phyloP scores from a whole-genome alignment of 164 flowering plant genomes.

The Sedum album region DNA sequence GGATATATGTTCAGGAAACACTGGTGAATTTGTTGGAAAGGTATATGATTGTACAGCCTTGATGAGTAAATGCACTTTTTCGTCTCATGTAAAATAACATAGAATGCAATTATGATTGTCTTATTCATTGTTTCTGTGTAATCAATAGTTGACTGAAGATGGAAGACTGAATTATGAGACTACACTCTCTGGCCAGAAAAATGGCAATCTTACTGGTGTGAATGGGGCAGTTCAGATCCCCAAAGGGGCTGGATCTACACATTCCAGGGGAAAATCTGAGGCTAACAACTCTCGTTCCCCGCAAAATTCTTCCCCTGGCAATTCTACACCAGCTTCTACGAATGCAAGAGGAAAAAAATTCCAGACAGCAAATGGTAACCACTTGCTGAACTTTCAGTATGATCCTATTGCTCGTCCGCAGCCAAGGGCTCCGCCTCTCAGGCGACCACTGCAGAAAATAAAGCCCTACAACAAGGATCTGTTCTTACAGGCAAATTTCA shows the following conservation, averaged over 20 bases:
- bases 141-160: constrained; percentile 30
- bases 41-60: too few relatives aligned
- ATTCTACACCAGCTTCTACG: constrained; percentile 20
- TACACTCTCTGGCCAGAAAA: constrained; percentile 18
- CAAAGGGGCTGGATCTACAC: constrained; percentile 21
- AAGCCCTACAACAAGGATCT: constrained; percentile 89
- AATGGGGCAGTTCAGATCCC: constrained; percentile 17
- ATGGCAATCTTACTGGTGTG: constrained; percentile 15
- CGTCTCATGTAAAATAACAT: too few relatives aligned
- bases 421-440: constrained; percentile 53
- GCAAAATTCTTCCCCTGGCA: constrained; percentile 20
- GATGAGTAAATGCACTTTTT: too few relatives aligned
- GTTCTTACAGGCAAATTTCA: constrained; percentile 91
- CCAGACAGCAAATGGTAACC: constrained; percentile 59
- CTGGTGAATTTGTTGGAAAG: constrained; percentile 51
- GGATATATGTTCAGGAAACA: constrained; percentile 28
- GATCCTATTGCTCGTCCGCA: constrained; percentile 70
- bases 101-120: too few relatives aligned
- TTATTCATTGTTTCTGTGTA: neutral
- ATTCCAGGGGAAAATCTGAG: constrained; percentile 25
- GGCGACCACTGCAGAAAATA: constrained; percentile 47
- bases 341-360: constrained; percentile 39
- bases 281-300: constrained; percentile 15
- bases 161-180: constrained; percentile 23
- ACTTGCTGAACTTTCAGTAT: constrained; percentile 85